These are phyloP conservation scores for Pseudozyma hubeiensis DNA, from an alignment of 1,284 basidiomycete genomes.

Conservation along the genomic window DNA sequence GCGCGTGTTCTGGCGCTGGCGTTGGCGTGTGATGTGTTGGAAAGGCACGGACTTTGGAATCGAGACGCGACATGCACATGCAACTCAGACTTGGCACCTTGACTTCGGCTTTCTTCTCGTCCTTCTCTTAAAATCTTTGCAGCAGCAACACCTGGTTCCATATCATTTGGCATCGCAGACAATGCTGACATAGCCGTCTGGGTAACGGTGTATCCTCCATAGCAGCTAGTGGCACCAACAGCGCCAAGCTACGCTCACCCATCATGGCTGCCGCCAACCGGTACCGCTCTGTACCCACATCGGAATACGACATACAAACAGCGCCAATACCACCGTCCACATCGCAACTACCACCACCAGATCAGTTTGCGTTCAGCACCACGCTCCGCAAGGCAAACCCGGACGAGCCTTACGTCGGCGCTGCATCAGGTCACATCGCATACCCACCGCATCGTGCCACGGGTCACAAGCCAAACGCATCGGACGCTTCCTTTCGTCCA, in stretches of 20 bases:
- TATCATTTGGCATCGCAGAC: too few species aligned
- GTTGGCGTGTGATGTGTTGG: not conserved
- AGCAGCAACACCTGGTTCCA: too few species aligned
- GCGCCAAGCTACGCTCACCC: not conserved
- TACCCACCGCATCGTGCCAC: constrained; percentile 23
- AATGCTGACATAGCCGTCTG: too few species aligned
- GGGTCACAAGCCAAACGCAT: constrained; percentile 32
- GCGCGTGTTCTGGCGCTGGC: not conserved
- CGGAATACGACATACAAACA: constrained; percentile 26
- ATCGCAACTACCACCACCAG: constrained; percentile 18
- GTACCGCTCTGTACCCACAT: constrained; percentile 30
- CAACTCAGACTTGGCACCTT: not conserved
- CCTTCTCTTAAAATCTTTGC: too few species aligned
- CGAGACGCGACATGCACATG: not conserved
- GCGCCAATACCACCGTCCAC: constrained; percentile 19
- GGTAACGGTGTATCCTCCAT: not conserved
- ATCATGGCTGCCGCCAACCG: constrained; percentile 32
- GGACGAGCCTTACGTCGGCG: constrained; percentile 31
- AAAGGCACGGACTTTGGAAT: not conserved
- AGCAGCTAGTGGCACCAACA: constrained; percentile 1
- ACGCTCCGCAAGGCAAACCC: constrained; percentile 48
- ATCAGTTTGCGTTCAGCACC: constrained; percentile 57
- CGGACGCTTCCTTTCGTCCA: constrained; percentile 14
- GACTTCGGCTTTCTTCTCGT: not conserved
- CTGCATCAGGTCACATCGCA: constrained; percentile 1